phyloP scores from a whole-genome alignment of 768 basidiomycete genomes.

The Psilocybe tampanensis region DNA sequence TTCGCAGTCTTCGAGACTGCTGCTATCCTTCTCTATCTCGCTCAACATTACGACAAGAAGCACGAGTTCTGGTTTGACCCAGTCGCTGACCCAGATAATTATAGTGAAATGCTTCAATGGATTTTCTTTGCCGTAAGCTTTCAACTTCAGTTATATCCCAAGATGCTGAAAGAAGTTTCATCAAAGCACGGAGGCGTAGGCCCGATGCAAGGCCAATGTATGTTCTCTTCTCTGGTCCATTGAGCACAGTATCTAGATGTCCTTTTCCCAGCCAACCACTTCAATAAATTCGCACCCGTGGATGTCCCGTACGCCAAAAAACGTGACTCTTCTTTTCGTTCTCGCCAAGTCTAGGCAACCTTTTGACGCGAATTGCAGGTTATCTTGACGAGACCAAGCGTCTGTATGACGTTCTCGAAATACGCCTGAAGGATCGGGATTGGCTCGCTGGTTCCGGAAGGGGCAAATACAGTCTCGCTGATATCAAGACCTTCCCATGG shows the following conservation, averaged over 20 bases:
- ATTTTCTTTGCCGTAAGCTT: slow-evolving; percentile 75
- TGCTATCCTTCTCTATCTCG: slow-evolving; percentile 84
- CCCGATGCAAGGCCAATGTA: slow-evolving; percentile 83
- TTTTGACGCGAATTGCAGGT: slow-evolving; percentile 39
- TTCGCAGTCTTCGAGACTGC: slow-evolving; percentile 77
- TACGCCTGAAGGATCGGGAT: slow-evolving; percentile 71
- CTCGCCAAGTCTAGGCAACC: background rate
- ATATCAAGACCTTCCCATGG: slow-evolving; percentile 72
- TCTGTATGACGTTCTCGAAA: slow-evolving; percentile 82
- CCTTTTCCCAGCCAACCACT: slow-evolving; percentile 60
- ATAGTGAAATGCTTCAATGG: slow-evolving; percentile 82
- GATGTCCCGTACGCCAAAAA: slow-evolving; percentile 72
- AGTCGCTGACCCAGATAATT: slow-evolving; percentile 52
- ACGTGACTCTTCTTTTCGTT: slow-evolving; percentile 38
- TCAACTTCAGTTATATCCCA: background rate
- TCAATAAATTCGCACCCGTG: slow-evolving; percentile 63
- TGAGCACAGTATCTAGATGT: background rate
- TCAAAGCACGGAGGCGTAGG: slow-evolving; percentile 76
- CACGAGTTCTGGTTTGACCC: slow-evolving; percentile 68
- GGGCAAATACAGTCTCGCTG: slow-evolving; percentile 72
- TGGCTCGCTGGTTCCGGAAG: slow-evolving; percentile 77
- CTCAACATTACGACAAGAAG: slow-evolving; percentile 81
- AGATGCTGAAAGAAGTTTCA: background rate
- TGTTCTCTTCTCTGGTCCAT: background rate
- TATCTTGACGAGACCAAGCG: slow-evolving; percentile 83